Evolutionary conservation across 2,329 filamentous ascomycete genomes (phyloP), one percentile per base, ranked within the genome.

Genomic region (Chrysoporthe cubensis): DNA sequence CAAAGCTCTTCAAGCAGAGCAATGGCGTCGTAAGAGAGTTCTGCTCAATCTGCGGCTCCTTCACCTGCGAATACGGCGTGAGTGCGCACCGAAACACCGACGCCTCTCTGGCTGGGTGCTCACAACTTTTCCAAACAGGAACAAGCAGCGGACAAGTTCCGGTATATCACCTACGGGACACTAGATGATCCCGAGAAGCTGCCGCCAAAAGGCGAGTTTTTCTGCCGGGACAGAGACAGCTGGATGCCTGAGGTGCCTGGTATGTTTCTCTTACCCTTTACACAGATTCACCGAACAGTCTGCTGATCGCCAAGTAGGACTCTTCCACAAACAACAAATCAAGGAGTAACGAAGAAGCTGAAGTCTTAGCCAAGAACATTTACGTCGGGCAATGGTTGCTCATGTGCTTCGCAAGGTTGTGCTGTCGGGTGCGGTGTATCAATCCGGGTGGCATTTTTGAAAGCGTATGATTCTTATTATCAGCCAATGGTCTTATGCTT

Each of bases 191-290:
- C 81, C 0, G 81, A 83, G 16, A 78, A 75, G 62, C 73, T 86
- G 11, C 81, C 83, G 6, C 84, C 84, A 0, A 86, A 85, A 71
- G 84, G 84, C 0, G 84, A 87, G 70, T 87, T 87, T 75, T 87
- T 85, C 71, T 85, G 83, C 73, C 83, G 78, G 64, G 73, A 77
- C 50, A 76, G 82, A 66, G 76, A 79, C 5, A 74, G 71, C 1
- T 87, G 85, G 85, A 85, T 85, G 82, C 83, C 82, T 2, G 80
- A 83, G 71, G 76, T 84, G 61, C 78, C 78, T 50, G 76, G 82
- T 82, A 71, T 71, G 80, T 72, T 21, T 54, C 50, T 32, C 21
- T 13, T 26, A n/a, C 26, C 9, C n/a, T 9, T n/a, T 26, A 7
- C 8, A 48, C 48, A 26, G 9, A 52, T 26, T 18, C 9, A 32